Base-by-base conservation (phyloP, 768 basidiomycete species). In the Mycena olivaceomarginata region DNA sequence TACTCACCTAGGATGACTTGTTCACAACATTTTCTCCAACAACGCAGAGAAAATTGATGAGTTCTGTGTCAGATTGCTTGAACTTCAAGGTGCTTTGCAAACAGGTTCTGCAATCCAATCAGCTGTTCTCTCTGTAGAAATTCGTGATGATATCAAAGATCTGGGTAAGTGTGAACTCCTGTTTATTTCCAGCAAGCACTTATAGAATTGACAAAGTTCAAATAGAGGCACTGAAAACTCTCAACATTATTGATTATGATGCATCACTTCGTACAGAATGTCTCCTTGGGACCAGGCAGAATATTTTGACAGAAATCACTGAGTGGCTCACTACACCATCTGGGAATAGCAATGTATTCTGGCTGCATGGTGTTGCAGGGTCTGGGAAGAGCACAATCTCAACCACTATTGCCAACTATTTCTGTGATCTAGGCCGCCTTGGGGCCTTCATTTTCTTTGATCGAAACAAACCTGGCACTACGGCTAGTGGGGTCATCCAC, bases 331-430 rank as follows among this genome's bases (percentile, higher is more conserved):
- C 22, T 18, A 31, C 45, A 20, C 41, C 67, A 31, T 51, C 67
- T 5, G 37, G 20, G 10, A 62, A 16, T 16, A 31, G 45, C 76
- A 72, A 63, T n/a, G 56, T 77, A n/a, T 9, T 67, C 18, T 68
- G 53, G 65, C 56, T 45, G 2, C 16, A 37, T 40, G 62, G 62
- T 43, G 31, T 41, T 43, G 41, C 62, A 40, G 62, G 62, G 4
- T 39, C 46, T 4, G 46, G 46, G 4, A 57, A 31, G 56, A 57
- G 25, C 25, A 64, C 25, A 6, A 31, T 64, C 6, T n/a, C 56
- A 39, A 57, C n/a, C 9, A 57, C 56, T 25, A 57, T 48, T 16
- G 8, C 46, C 46, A 16, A 48, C 8, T 48, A 48, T 48, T 48
- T 48, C 15, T 15, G 46, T 15, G 16, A 16, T 15, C 46, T 48